Evolutionary conservation across 2,329 filamentous ascomycete genomes (phyloP).

Genomic region (Aspergillus sp.): DNA sequence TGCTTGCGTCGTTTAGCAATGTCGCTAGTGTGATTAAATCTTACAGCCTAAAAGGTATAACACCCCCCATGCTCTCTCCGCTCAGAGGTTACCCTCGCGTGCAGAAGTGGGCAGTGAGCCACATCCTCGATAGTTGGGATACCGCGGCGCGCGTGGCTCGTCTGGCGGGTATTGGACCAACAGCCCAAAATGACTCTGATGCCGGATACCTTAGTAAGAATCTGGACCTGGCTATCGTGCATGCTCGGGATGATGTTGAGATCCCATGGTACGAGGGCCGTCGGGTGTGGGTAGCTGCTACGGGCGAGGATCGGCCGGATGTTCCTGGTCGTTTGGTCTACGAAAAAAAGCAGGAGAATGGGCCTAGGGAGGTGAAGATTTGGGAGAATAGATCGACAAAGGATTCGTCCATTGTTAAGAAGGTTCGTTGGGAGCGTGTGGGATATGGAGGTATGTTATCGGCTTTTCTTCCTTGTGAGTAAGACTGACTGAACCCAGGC

Average conservation of each 20-base stretch:
- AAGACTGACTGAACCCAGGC: slow-evolving; percentile 16
- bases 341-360: slow-evolving; percentile 21
- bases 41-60: slow-evolving; percentile 69
- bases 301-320: slow-evolving; percentile 19
- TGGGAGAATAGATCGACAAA: slow-evolving; percentile 28
- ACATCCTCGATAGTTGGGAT: slow-evolving; percentile 75
- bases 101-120: slow-evolving; percentile 52
- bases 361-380: slow-evolving; percentile 28
- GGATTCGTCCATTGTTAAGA: slow-evolving; percentile 23
- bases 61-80: slow-evolving; percentile 70
- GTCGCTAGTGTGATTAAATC: slow-evolving; percentile 65
- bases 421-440: slow-evolving; percentile 39
- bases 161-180: slow-evolving; percentile 26
- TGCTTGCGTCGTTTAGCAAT: slow-evolving; percentile 73
- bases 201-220: slow-evolving; percentile 43
- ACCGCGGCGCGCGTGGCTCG: slow-evolving; percentile 58
- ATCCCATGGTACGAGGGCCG: slow-evolving; percentile 60
- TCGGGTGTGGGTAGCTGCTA: slow-evolving; percentile 34
- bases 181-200: slow-evolving; percentile 43
- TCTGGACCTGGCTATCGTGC: slow-evolving; percentile 65
- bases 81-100: slow-evolving; percentile 61
- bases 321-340: slow-evolving; percentile 23
- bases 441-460: slow-evolving; percentile 36
- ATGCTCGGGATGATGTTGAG: slow-evolving; percentile 73
- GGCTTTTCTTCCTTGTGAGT: not conserved